phyloP scores from a whole-genome alignment of 75 land plant genomes.

The Cunninghamia lanceolata region DNA sequence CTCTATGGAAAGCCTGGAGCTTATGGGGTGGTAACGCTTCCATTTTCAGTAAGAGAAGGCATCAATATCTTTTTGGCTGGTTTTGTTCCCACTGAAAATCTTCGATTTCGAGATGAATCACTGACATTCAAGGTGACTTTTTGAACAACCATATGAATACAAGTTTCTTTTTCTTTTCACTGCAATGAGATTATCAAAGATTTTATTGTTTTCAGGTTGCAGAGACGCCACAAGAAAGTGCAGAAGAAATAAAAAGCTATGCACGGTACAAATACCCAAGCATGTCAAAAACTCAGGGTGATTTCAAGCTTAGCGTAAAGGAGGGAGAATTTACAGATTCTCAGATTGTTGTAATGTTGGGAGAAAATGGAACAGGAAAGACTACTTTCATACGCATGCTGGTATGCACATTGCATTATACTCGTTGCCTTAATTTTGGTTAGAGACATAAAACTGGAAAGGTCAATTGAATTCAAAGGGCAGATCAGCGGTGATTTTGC shows the following conservation, averaged over 20 bases:
- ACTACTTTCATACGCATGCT: conserved; percentile 98
- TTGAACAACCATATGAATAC: background rate
- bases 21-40: conserved; percentile 97
- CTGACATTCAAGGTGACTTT: conserved; percentile 82
- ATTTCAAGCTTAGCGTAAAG: conserved; percentile 73
- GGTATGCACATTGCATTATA: conserved; percentile 45
- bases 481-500: background rate
- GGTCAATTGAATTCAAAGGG: background rate
- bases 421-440: background rate
- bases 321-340: conserved; percentile 99
- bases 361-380: conserved; percentile 99
- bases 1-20: conserved; percentile 98
- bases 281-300: conserved; percentile 92
- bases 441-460: conserved; percentile 4
- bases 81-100: conserved; percentile 98
- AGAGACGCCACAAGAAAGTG: conserved; percentile 97
- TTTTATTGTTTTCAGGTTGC: conserved; percentile 65
- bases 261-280: conserved; percentile 93
- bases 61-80: conserved; percentile 97
- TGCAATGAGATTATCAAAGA: background rate
- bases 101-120: conserved; percentile 96
- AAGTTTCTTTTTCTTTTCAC: background rate
- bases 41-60: conserved; percentile 98
- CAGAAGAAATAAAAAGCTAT: conserved; percentile 91
- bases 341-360: conserved; percentile 98